phyloP scores from a whole-genome alignment of 2,329 filamentous ascomycete genomes.

The Septoria linicola region DNA sequence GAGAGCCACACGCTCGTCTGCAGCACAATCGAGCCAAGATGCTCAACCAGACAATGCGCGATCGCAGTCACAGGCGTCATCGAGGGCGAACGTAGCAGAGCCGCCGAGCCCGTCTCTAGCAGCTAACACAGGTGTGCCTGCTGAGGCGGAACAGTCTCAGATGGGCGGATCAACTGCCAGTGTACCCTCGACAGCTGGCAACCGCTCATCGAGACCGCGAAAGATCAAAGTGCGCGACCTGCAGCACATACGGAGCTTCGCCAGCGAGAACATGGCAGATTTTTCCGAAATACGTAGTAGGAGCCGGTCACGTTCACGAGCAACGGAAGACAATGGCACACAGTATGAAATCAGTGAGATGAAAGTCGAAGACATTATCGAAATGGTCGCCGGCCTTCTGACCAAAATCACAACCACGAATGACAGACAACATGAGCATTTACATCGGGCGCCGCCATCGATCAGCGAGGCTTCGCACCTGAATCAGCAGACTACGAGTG shows the following conservation, averaged over 20 bases:
- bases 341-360: slow-evolving; percentile 95
- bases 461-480: slow-evolving; percentile 60
- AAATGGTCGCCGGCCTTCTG: slow-evolving; percentile 95
- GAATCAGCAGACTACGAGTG: slow-evolving; percentile 65
- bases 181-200: slow-evolving; percentile 26
- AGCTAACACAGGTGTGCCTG: slow-evolving; percentile 20
- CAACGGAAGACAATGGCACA: slow-evolving; percentile 53
- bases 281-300: slow-evolving; percentile 49
- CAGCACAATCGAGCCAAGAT: slow-evolving; percentile 23
- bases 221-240: slow-evolving; percentile 82
- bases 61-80: slow-evolving; percentile 21
- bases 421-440: slow-evolving; percentile 85
- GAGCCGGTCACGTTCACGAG: slow-evolving; percentile 43
- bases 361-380: slow-evolving; percentile 95
- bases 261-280: slow-evolving; percentile 69
- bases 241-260: slow-evolving; percentile 86
- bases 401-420: slow-evolving; percentile 98
- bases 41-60: slow-evolving; percentile 19
- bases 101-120: slow-evolving; percentile 31
- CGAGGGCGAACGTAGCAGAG: slow-evolving; percentile 16
- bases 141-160: slow-evolving; percentile 15
- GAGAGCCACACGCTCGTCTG: slow-evolving; percentile 36
- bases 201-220: slow-evolving; percentile 48
- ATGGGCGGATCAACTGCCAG: slow-evolving; percentile 7
- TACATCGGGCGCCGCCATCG: slow-evolving; percentile 71